Conservation (phyloP, 495 filamentous ascomycete genomes). For the Aspergillus steynii region DNA sequence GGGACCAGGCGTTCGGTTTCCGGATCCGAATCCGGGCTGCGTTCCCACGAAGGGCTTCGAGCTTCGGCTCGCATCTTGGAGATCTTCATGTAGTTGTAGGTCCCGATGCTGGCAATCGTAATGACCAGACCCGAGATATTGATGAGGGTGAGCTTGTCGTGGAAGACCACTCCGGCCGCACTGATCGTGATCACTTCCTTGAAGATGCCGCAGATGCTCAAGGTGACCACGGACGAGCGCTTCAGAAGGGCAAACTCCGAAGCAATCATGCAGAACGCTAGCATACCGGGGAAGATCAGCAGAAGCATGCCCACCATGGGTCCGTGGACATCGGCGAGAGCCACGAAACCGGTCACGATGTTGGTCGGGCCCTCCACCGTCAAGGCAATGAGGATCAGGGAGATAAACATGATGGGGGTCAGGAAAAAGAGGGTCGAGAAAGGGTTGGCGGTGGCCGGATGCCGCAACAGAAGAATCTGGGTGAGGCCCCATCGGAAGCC, state of each 20-base stretch:
- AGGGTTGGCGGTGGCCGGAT: slow-evolving; percentile 94
- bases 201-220: slow-evolving; percentile 97
- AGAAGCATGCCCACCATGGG: slow-evolving; percentile 54
- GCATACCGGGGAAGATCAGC: slow-evolving; percentile 82
- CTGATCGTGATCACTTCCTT: slow-evolving; percentile 98
- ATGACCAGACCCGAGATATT: slow-evolving; percentile 87
- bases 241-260: slow-evolving; percentile 95
- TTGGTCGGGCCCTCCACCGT: slow-evolving; percentile 77
- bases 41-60: slow-evolving; percentile 27
- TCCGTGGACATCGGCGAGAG: slow-evolving; percentile 69
- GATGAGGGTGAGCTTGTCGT: slow-evolving; percentile 84
- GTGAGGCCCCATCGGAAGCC: slow-evolving; percentile 98
- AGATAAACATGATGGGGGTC: slow-evolving; percentile 92
- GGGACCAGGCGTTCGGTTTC: slow-evolving; percentile 35
- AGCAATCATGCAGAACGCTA: slow-evolving; percentile 96
- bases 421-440: slow-evolving; percentile 98
- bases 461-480: slow-evolving; percentile 90
- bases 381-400: slow-evolving; percentile 75
- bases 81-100: slow-evolving; percentile 96
- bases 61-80: slow-evolving; percentile 80
- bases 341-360: slow-evolving; percentile 61
- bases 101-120: slow-evolving; percentile 80
- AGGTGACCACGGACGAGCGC: slow-evolving; percentile 92
- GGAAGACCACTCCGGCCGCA: slow-evolving; percentile 83
- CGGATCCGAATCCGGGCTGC: slow-evolving; percentile 31